These are phyloP conservation scores for Exophiala sp. DNA, from an alignment of 2,329 filamentous ascomycete genomes.

Conservation along the genomic window DNA sequence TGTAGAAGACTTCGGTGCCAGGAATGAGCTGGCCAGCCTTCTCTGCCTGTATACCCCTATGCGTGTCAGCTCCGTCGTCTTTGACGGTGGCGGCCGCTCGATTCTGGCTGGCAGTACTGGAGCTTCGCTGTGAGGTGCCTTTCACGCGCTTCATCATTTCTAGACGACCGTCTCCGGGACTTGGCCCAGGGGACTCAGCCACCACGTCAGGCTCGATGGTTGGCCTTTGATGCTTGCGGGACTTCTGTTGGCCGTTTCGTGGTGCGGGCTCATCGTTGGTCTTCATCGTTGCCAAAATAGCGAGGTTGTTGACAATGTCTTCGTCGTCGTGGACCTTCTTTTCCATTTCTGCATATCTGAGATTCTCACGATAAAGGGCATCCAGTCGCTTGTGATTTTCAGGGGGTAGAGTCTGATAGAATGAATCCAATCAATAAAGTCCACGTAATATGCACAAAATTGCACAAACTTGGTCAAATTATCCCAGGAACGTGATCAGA, in stretches of 20 bases:
- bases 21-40: conserved; percentile 40
- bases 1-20: conserved; percentile 48
- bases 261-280: conserved; percentile 43
- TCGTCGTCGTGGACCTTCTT: conserved; percentile 46
- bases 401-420: conserved; percentile 17
- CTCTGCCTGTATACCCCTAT: conserved; percentile 40
- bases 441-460: not conserved
- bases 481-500: too few species aligned
- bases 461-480: too few species aligned
- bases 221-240: conserved; percentile 38
- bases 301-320: conserved; percentile 47
- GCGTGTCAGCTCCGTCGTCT: conserved; percentile 40
- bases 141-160: conserved; percentile 44
- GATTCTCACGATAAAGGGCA: conserved; percentile 41
- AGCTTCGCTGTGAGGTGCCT: conserved; percentile 36
- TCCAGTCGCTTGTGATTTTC: conserved; percentile 36
- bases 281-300: conserved; percentile 45
- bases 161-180: conserved; percentile 33
- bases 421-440: not conserved
- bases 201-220: conserved; percentile 39
- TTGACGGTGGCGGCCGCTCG: conserved; percentile 35
- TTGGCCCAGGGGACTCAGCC: conserved; percentile 43
- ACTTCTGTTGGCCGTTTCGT: conserved; percentile 39
- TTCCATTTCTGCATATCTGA: conserved; percentile 46
- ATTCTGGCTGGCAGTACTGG: conserved; percentile 31